phyloP scores from a whole-genome alignment of 306 rosid genomes.

The Inga oerstediana region DNA sequence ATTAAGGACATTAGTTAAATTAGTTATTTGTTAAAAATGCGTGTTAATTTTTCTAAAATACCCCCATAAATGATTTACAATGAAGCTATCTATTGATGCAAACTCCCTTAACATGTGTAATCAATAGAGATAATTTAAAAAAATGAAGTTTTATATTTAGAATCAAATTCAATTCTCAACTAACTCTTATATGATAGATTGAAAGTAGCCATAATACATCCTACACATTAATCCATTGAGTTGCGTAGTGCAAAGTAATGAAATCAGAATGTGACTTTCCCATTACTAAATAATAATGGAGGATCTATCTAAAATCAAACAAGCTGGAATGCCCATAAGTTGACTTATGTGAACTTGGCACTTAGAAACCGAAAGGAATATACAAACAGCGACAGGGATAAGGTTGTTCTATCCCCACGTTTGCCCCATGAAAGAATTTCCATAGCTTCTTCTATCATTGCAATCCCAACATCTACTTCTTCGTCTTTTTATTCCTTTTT shows the following conservation, averaged over 20 bases:
- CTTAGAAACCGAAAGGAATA: slow-evolving; percentile 52
- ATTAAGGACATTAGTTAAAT: no score
- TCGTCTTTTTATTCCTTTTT: not conserved
- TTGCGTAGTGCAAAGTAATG: not conserved
- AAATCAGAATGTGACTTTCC: not conserved
- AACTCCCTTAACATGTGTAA: no score
- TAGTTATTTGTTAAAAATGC: no score
- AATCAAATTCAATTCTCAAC: no score
- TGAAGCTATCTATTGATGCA: no score
- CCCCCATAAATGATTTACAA: no score
- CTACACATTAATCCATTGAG: not conserved
- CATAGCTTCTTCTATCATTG: not conserved
- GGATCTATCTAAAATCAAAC: not conserved
- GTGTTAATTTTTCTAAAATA: no score
- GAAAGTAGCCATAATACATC: not conserved
- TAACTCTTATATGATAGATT: no score
- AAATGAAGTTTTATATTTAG: no score
- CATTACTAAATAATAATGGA: not conserved
- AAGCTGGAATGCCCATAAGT: not conserved
- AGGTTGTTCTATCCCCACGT: slow-evolving; percentile 11
- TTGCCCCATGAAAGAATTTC: slow-evolving; percentile 29
- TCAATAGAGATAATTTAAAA: no score
- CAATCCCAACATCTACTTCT: not conserved
- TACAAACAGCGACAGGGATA: slow-evolving; percentile 47
- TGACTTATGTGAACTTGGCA: slow-evolving; percentile 18